These are phyloP conservation scores for Mycosphaerella arachidis DNA, from an alignment of 2,329 filamentous ascomycete genomes.

Conservation along the genomic window DNA sequence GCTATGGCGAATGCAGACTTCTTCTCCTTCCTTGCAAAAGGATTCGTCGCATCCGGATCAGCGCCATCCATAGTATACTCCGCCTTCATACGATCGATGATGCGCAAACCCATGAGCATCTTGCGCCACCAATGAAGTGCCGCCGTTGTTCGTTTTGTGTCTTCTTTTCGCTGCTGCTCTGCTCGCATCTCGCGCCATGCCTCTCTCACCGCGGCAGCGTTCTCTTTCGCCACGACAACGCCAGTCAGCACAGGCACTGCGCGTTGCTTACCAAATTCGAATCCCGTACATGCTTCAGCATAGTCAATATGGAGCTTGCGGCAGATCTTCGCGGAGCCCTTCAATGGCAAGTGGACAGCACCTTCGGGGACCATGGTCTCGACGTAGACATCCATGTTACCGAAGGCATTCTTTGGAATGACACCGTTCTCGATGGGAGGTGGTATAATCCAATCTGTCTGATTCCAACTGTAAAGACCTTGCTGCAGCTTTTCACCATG, in stretches of 20 bases:
- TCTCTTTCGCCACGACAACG: conserved; percentile 79
- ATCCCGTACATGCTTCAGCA: conserved; percentile 91
- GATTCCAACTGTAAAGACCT: conserved; percentile 74
- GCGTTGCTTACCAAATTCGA: conserved; percentile 92
- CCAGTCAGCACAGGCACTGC: conserved; percentile 89
- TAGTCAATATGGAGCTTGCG: conserved; percentile 80
- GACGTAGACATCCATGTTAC: conserved; percentile 94
- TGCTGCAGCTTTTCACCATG: conserved; percentile 82
- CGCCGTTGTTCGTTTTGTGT: conserved; percentile 72
- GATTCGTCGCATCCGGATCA: conserved; percentile 50
- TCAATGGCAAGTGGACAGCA: conserved; percentile 76
- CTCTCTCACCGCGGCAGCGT: conserved; percentile 68
- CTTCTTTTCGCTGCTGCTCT: conserved; percentile 71
- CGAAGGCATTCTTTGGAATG: conserved; percentile 91
- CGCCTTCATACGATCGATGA: conserved; percentile 68
- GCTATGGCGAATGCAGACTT: conserved; percentile 15
- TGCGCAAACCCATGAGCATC: conserved; percentile 78
- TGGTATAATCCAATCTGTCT: conserved; percentile 95
- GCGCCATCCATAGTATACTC: conserved; percentile 63
- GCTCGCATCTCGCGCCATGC: conserved; percentile 71
- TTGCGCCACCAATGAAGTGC: conserved; percentile 77
- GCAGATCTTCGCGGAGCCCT: conserved; percentile 73
- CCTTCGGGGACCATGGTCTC: conserved; percentile 87
- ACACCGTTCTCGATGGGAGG: conserved; percentile 72
- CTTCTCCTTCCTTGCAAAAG: conserved; percentile 40